Conservation (phyloP, 140 eudicot genomes). For the Flaveria floridana region DNA sequence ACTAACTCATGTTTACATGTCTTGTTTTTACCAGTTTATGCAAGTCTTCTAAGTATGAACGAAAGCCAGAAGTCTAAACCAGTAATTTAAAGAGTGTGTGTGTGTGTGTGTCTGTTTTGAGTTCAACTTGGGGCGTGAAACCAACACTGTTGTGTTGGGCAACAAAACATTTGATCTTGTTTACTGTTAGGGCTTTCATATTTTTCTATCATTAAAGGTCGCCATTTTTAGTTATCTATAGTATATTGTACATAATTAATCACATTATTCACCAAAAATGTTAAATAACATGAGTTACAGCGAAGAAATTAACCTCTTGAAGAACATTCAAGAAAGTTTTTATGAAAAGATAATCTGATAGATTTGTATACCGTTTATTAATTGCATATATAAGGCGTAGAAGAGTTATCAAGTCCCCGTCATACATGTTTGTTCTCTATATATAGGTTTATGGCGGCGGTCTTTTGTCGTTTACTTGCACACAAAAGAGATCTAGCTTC, state of each 20-base stretch:
- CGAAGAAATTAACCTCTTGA: slow-evolving; percentile 5
- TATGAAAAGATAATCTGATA: slow-evolving; percentile 4
- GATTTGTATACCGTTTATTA: slow-evolving; percentile 16
- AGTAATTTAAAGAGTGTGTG: too few species aligned
- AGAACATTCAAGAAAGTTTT: background rate
- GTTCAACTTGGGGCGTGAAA: too few species aligned
- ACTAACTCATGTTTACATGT: too few species aligned
- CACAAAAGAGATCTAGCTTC: background rate
- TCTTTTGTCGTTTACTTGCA: slow-evolving; percentile 24
- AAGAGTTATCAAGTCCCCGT: background rate
- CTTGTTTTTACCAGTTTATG: too few species aligned
- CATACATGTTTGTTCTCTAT: slow-evolving; percentile 19
- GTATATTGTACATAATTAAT: slow-evolving; percentile 10
- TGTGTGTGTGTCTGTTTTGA: too few species aligned
- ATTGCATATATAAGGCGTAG: background rate
- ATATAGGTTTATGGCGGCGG: slow-evolving; percentile 15
- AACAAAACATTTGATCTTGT: too few species aligned
- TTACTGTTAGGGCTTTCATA: background rate
- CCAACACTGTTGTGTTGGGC: too few species aligned
- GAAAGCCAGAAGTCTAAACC: too few species aligned
- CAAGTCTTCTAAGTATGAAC: too few species aligned
- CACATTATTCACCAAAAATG: slow-evolving; percentile 1
- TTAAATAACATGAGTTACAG: background rate
- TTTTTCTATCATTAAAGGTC: background rate
- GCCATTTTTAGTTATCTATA: background rate